Conservation (phyloP, 495 filamentous ascomycete genomes). For the Parathielavia hyrcaniae region DNA sequence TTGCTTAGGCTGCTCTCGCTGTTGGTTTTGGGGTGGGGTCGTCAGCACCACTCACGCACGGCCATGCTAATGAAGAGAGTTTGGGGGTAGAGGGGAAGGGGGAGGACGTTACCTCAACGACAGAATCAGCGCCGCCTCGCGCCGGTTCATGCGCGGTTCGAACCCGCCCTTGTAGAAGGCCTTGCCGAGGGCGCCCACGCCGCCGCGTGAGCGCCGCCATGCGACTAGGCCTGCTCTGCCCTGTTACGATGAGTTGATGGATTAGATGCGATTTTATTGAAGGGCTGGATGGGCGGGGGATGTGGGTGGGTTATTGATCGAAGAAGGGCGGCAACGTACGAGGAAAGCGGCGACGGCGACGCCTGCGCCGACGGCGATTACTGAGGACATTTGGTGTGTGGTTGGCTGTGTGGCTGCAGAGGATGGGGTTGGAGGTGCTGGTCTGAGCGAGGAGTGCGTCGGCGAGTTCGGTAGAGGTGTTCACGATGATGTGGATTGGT, state of each 20-base stretch:
- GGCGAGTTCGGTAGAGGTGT: neutral
- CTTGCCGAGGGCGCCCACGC: slow-evolving; percentile 70
- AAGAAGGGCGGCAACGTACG: slow-evolving; percentile 42
- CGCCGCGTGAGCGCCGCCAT: slow-evolving; percentile 71
- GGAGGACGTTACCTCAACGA: slow-evolving; percentile 70
- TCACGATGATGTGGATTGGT: slow-evolving; percentile 6
- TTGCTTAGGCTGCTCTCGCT: slow-evolving; percentile 83
- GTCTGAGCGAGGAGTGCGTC: neutral
- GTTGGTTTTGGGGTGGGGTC: slow-evolving; percentile 1
- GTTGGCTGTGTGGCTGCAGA: slow-evolving; percentile 10
- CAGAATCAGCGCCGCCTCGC: slow-evolving; percentile 86
- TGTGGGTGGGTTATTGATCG: neutral
- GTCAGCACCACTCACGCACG: slow-evolving; percentile 2
- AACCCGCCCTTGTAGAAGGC: slow-evolving; percentile 97
- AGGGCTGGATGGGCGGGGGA: neutral
- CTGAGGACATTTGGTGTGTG: slow-evolving; percentile 58
- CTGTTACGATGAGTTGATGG: slow-evolving; percentile 39
- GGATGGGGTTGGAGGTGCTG: slow-evolving; percentile 4
- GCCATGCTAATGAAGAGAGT: neutral
- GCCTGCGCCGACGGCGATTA: slow-evolving; percentile 70
- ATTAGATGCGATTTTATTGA: neutral
- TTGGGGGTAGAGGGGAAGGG: neutral
- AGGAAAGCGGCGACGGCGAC: slow-evolving; percentile 69
- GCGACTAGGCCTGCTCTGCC: slow-evolving; percentile 89
- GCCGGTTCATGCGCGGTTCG: slow-evolving; percentile 83